phyloP scores from a whole-genome alignment of 2,329 filamentous ascomycete genomes.

The Juglanconis oblonga region DNA sequence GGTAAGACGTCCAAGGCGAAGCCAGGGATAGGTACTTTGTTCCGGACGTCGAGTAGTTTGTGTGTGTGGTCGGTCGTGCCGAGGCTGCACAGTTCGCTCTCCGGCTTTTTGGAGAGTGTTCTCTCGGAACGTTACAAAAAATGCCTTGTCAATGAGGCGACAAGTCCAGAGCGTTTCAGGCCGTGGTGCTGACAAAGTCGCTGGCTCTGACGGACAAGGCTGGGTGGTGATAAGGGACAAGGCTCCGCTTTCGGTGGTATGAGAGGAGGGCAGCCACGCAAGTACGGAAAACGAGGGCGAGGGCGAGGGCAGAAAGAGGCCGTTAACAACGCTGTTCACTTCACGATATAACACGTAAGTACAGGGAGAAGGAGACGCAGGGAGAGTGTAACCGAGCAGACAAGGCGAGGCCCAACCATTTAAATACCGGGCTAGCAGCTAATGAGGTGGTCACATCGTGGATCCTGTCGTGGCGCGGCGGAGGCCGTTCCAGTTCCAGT shows the following conservation, averaged over 20 bases:
- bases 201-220: slow-evolving; percentile 14
- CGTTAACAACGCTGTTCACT: too few species aligned
- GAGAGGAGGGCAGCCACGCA: slow-evolving; percentile 4
- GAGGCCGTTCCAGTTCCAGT: not conserved
- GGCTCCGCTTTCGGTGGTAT: slow-evolving; percentile 20
- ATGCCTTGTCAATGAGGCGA: not conserved
- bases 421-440: not conserved
- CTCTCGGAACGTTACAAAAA: not conserved
- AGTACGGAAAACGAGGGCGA: not conserved
- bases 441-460: not conserved
- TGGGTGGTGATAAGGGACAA: slow-evolving; percentile 14
- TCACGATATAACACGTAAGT: not conserved
- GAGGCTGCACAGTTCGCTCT: not conserved
- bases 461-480: not conserved
- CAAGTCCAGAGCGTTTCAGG: not conserved
- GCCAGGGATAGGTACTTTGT: not conserved
- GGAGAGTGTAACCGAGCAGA: not conserved
- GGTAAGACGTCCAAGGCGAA: slow-evolving; percentile 2
- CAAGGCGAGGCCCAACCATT: not conserved
- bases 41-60: not conserved
- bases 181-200: slow-evolving; percentile 2
- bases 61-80: not conserved
- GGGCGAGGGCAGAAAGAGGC: not conserved
- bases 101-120: not conserved
- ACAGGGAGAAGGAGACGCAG: not conserved